Evolutionary conservation across 2,329 filamentous ascomycete genomes (phyloP), one percentile per base, ranked within the genome.

Genomic region (Clonostachys chloroleuca): DNA sequence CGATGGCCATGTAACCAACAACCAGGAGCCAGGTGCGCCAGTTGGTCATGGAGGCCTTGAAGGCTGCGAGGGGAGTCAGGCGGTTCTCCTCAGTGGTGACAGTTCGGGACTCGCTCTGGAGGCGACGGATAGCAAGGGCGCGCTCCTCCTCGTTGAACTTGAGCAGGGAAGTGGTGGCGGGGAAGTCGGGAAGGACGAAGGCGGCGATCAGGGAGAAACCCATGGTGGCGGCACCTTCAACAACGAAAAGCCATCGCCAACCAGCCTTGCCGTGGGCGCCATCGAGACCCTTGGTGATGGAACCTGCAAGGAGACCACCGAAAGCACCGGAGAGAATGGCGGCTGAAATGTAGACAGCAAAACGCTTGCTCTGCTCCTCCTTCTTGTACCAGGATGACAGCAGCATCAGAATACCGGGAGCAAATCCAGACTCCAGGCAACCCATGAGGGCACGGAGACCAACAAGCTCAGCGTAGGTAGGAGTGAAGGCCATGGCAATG

Each of bases 161-260:
- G 8, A 43, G 47, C 20, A 45, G 47, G 1, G 54, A 52, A 6
- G 84, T 83, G 48, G 81, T 74, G 51, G 84, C 81, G 0, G 86
- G 86, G 57, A 86, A 89, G 57, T 89, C 84, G 51, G 84, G 77
- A 2, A 88, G 81, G 58, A 81, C 72, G 74, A 80, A 87, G 64
- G 80, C 83, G 6, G 75, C 78, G 3, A 70, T 62, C 6, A 83
- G 54, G 3, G 82, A 84, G n/a, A 54, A 86, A 4, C 86, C 17
- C 5, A 85, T 69, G 0, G 84, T 87, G 1, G 74, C 73, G 3
- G 85, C 67, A 3, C 83, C 84, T 65, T 82, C 77, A 16, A 81
- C 67, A 41, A 82, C 67, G 48, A 77, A 77, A 16, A 77, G 68
- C 75, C 67, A 78, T 30, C 68, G 63, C 70, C 73, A 78, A 6